These are phyloP conservation scores for Solanum medicagineum DNA, from an alignment of 257 asterid genomes.

Conservation along the genomic window DNA sequence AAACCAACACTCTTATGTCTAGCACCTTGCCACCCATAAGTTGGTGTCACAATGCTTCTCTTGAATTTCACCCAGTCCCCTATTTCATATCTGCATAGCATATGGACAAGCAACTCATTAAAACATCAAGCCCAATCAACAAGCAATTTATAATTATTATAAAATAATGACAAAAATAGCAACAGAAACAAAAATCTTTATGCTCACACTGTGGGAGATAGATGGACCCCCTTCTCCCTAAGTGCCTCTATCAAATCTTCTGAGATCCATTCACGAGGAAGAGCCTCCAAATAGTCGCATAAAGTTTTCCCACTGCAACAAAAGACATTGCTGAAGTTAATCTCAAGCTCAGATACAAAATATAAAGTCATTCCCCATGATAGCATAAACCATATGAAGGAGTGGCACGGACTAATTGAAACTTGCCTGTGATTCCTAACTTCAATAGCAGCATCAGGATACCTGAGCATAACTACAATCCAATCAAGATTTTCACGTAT, in stretches of 20 bases:
- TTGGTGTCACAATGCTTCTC: slow-evolving; percentile 59
- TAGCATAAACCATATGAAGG: neutral
- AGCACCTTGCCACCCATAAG: slow-evolving; percentile 95
- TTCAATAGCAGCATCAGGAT: slow-evolving; percentile 76
- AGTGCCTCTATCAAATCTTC: slow-evolving; percentile 90
- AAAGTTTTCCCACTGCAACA: slow-evolving; percentile 81
- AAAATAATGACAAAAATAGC: neutral
- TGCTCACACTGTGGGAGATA: slow-evolving; percentile 78
- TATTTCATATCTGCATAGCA: slow-evolving; percentile 50
- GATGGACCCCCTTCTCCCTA: slow-evolving; percentile 48
- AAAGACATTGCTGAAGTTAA: slow-evolving; percentile 4
- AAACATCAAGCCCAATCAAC: neutral
- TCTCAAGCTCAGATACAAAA: slow-evolving; percentile 2
- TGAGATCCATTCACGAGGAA: slow-evolving; percentile 98
- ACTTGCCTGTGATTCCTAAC: slow-evolving; percentile 96
- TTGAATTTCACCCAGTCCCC: slow-evolving; percentile 97
- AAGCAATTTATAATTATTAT: neutral
- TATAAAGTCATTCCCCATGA: neutral
- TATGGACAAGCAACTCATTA: neutral
- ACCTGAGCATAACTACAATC: slow-evolving; percentile 74
- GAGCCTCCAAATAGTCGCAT: slow-evolving; percentile 82
- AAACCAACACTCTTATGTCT: slow-evolving; percentile 85
- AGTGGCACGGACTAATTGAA: slow-evolving; percentile 5
- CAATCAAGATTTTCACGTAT: slow-evolving; percentile 92
- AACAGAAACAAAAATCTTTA: neutral